These are phyloP conservation scores for Boletus semigastroideus DNA, from an alignment of 1,284 basidiomycete genomes.

Conservation along the genomic window DNA sequence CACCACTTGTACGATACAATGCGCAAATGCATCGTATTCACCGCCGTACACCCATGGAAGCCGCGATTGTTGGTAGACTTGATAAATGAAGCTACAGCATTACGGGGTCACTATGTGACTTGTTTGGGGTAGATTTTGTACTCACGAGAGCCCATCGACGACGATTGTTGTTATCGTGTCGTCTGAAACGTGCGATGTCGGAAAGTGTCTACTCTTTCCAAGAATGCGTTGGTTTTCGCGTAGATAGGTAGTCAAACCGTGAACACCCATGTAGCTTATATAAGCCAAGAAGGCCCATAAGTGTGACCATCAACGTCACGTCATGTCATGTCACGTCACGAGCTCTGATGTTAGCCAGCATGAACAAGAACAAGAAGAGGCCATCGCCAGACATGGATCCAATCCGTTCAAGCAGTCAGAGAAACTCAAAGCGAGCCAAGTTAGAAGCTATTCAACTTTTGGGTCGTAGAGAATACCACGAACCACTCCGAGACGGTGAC, in stretches of 20 bases:
- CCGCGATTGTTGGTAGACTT: conserved; percentile 59
- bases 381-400: conserved; percentile 25
- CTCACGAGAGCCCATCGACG: conserved; percentile 90
- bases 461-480: conserved; percentile 16
- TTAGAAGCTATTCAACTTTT: conserved; percentile 16
- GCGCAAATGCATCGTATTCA: conserved; percentile 67
- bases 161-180: conserved; percentile 47
- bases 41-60: conserved; percentile 87
- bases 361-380: too few species aligned
- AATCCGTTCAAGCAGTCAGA: conserved; percentile 9
- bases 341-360: too few species aligned
- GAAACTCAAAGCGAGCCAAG: conserved; percentile 27
- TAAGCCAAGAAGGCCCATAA: background rate
- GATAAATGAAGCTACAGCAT: conserved; percentile 73
- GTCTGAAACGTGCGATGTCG: conserved; percentile 9
- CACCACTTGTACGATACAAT: conserved; percentile 53
- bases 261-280: conserved; percentile 72
- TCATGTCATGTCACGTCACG: too few species aligned
- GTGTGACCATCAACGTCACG: background rate
- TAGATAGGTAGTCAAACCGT: conserved; percentile 78
- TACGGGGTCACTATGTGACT: background rate
- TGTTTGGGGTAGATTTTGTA: conserved; percentile 18
- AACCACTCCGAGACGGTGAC: conserved; percentile 20
- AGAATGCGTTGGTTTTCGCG: conserved; percentile 68
- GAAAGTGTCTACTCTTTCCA: conserved; percentile 49